These are phyloP conservation scores for Chondrostereum purpureum DNA, from an alignment of 1,284 basidiomycete genomes.

Conservation along the genomic window DNA sequence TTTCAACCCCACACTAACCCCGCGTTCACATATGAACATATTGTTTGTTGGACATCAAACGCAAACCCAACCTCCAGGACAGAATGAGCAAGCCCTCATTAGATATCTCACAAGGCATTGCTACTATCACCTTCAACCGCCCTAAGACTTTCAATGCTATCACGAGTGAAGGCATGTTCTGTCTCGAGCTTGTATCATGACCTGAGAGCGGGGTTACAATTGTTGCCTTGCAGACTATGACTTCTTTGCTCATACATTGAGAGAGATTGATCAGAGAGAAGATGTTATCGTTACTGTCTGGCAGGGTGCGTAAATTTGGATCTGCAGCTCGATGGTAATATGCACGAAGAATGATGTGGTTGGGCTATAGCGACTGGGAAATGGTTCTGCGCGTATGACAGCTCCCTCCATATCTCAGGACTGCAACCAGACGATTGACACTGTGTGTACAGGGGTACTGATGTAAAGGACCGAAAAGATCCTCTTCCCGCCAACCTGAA, in stretches of 20 bases:
- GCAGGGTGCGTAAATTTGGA: conserved; percentile 44
- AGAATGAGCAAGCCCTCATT: conserved; percentile 42
- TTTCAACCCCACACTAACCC: too few species aligned
- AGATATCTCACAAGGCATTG: conserved; percentile 49
- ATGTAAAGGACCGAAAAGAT: conserved; percentile 33
- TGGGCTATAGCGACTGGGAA: conserved; percentile 52
- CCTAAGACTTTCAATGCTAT: conserved; percentile 57
- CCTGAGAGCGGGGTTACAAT: too few species aligned
- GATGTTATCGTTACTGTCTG: conserved; percentile 62
- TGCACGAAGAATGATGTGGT: conserved; percentile 1
- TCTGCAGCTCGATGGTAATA: neutral
- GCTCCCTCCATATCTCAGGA: neutral
- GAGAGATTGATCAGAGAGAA: conserved; percentile 49
- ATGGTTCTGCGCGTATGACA: conserved; percentile 67
- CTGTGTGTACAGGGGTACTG: conserved; percentile 38
- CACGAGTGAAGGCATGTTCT: conserved; percentile 45
- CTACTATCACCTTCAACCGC: conserved; percentile 62
- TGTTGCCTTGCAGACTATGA: conserved; percentile 45
- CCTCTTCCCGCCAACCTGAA: conserved; percentile 15
- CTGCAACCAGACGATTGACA: neutral
- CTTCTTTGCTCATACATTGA: conserved; percentile 47
- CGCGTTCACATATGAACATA: too few species aligned
- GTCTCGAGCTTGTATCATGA: conserved; percentile 1
- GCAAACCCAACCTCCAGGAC: too few species aligned
- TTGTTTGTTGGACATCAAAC: too few species aligned